Conservation (phyloP, 257 asterid genomes). For the Prunella vulgaris region DNA sequence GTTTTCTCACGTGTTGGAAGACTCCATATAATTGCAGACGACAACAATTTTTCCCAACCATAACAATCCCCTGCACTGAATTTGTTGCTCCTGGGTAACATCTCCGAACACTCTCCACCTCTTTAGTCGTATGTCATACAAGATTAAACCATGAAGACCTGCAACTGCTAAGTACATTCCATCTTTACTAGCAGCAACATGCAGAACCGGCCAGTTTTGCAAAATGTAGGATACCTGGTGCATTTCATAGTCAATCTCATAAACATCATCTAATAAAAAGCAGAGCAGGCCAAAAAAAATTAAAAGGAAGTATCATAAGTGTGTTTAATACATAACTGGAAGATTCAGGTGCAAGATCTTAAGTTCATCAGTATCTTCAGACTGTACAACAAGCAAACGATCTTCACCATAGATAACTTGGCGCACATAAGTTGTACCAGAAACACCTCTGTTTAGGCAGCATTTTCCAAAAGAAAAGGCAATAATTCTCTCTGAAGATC, state of each 20-base stretch:
- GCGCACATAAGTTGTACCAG: constrained; percentile 87
- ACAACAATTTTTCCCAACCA: constrained; percentile 98
- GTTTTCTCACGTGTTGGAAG: constrained; percentile 71
- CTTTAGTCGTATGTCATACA: constrained; percentile 83
- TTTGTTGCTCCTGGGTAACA: constrained; percentile 94
- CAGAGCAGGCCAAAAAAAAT: not conserved
- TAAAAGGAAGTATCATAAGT: constrained; percentile 17
- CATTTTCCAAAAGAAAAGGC: constrained; percentile 97
- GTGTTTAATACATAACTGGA: constrained; percentile 70
- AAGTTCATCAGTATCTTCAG: constrained; percentile 96
- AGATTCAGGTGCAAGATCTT: constrained; percentile 89
- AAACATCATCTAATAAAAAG: constrained; percentile 20
- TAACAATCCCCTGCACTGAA: constrained; percentile 92
- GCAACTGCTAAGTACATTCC: constrained; percentile 98
- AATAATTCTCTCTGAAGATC: constrained; percentile 82
- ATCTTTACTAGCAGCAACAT: constrained; percentile 99
- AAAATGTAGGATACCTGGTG: constrained; percentile 92
- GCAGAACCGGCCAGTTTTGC: constrained; percentile 98
- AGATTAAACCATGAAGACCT: constrained; percentile 92
- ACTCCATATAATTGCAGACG: constrained; percentile 84
- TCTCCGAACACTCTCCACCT: constrained; percentile 99
- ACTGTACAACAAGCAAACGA: constrained; percentile 92
- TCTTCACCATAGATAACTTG: constrained; percentile 99
- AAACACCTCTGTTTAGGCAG: constrained; percentile 95
- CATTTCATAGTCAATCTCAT: constrained; percentile 30